Base-by-base conservation (phyloP, 768 basidiomycete genomes). In the Amanita fuliginea region DNA sequence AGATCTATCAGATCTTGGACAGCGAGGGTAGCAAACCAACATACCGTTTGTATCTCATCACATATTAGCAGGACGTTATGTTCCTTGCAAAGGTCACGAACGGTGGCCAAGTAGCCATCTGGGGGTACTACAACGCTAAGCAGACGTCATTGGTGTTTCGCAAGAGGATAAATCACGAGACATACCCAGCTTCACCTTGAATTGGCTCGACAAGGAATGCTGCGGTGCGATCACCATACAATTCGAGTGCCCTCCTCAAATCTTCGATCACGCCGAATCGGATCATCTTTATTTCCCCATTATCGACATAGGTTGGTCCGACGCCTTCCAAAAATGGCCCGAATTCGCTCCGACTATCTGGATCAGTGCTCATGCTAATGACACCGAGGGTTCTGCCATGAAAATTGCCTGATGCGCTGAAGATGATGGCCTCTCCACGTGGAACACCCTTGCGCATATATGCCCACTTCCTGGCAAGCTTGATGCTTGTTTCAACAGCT, bases 191-290 rank as follows among this genome's bases (percentile, higher is more conserved):
- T 67, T 97, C 95, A n/a, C 95, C 95, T 63, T 99, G 96, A 54
- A 99, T 98, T 4, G 96, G 96, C 67, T 99, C 96, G 3, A 99
- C 77, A 49, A 99, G 74, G 72, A 99, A 93, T 1, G 89, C 95
- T 5, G 94, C 96, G 21, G 89, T 81, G 51, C 86, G 74, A 53
- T 83, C 66, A 7, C 95, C 93, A 62, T 93, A 74, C 33, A 82
- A 62, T 53, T 88, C 81, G 26, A 99, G 64, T 4, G 90, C 95
- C 9, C 73, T 72, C 62, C 83, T 78, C n/a, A 98, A 64, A 58
- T 96, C 95, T 18, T 79, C 80, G 19, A 86, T 72, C 52, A 85
- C 74, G 26, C 91, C 91, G 67, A 84, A 98, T 37, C 91, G 76
- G 59, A 99, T 94, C 5, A 72, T 72, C 50, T 70, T 70, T 0